Evolutionary conservation across 139 green algal species (phyloP), one percentile per base, ranked within the genome.

Genomic region (Picochlorum sp.): DNA sequence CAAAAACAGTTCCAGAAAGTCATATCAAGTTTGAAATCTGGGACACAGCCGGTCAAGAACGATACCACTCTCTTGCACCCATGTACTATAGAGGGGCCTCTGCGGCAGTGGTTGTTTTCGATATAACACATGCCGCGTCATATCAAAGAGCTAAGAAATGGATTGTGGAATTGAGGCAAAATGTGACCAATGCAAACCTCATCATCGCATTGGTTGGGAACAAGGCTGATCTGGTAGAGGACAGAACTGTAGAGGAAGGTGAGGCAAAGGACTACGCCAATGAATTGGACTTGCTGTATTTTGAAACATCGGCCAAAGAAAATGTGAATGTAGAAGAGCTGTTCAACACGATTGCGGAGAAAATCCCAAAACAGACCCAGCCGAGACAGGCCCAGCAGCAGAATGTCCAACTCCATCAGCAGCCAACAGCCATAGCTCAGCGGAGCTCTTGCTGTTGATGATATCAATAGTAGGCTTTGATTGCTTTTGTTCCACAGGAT

Each of bases 11-110:
- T 18, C 84, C 88, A 6, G 93, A 98, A 63, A 77, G 89, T 9
- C 90, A 87, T 49, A 84, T 99, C 2, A 99, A 99, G 80, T 98
- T 99, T 83, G 94, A 99, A 76, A 99, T 99, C 41, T 98, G 89
- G 88, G 90, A 98, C 67, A 97, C 92, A 7, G 94, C 94, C 44
- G 94, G 94, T 0, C 94, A 99, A 75, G 94, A 99, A 70, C 72
- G 94, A 16, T 99, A 99, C 72, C 94, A 98, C 76, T 95, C 83
- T 49, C 77, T 99, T 45, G 94, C 94, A 2, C 93, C 93, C 15
- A 99, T 99, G 93, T 99, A 99, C 71, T 99, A 99, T 80, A 85
- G 92, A 14, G 88, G 92, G 0, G 92, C 92, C 2, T 90, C 92
- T 7, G 93, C 93, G 10, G 94, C 94, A 6, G 85, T 99, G 50